Base-by-base conservation (phyloP, 768 basidiomycete species). In the Boletus pseudopeckii region DNA sequence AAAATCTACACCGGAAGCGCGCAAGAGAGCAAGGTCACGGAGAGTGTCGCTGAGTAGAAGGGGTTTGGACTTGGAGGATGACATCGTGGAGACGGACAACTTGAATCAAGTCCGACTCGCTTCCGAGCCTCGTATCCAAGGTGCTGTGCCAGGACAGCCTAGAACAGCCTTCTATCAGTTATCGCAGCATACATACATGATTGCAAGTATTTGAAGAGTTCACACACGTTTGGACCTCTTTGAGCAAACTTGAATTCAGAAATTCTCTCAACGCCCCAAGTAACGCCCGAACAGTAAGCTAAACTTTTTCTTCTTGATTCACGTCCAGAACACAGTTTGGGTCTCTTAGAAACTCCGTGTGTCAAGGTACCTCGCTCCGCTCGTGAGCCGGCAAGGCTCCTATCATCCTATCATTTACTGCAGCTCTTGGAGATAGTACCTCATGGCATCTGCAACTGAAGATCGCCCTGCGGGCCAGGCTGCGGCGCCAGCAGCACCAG, bases 11-110 rank as follows among this genome's bases (percentile, higher is more conserved):
- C 78, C 80, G 10, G 84, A 82, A 26, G 81, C 81, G 38, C 85
- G 80, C 18, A 91, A 72, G 32, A 88, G 68, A 6, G 89, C 88
- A 22, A 92, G 80, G 69, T 92, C 90, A 13, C 79, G 84, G 36
- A 90, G 75, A 7, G 82, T 83, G 52, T 82, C 78, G 24, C 61
- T 50, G 41, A 89, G 75, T 7, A 81, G 72, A 39, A 90, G 74
- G 13, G 82, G 78, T 50, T 64, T 66, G 26, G 62, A 50, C 72
- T 71, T 74, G 74, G 59, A 58, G 5, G 69, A 55, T 11, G 56
- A 59, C 64, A 66, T 66, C 6, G 50, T 52, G 48, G 46, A 33
- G 33, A 11, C 1, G 36, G 48, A 38, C 36, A 28, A 32, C 30
- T 11, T 32, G 10, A 11, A 11, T 32, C 8, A 7, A 47, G 28